Evolutionary conservation across 1,139 yeast species (phyloP).

Genomic region (Pichia sorboxylosa): DNA sequence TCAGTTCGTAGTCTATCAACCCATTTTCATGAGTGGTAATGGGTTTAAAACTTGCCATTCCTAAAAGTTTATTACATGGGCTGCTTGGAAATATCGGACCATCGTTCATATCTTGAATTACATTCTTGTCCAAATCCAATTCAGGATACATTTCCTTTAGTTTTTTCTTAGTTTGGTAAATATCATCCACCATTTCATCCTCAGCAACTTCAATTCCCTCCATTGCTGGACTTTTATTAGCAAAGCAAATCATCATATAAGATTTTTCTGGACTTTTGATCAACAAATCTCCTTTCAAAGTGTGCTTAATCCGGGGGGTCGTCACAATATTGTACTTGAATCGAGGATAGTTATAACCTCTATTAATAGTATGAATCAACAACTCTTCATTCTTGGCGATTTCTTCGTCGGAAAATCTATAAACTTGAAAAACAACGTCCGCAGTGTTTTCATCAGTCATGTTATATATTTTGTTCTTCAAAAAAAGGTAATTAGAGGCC

Average conservation of each 20-base stretch:
- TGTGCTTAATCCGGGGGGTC: constrained; percentile 31
- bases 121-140: constrained; percentile 4
- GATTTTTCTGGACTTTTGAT: constrained; percentile 11
- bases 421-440: constrained; percentile 2
- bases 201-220: constrained; percentile 1
- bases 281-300: constrained; percentile 27
- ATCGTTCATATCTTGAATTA: constrained; percentile 1
- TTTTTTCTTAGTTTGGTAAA: constrained; percentile 21
- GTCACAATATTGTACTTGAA: constrained; percentile 32
- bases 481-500: too few relatives aligned
- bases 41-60: constrained; percentile 36
- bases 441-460: background rate
- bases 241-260: constrained; percentile 13
- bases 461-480: too few relatives aligned
- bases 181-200: constrained; percentile 17
- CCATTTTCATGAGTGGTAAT: constrained; percentile 1
- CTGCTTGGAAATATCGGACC: constrained; percentile 2
- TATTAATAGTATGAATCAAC: constrained; percentile 26
- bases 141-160: constrained; percentile 10
- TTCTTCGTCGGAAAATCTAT: constrained; percentile 5
- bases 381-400: constrained; percentile 9
- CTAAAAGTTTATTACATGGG: constrained; percentile 23
- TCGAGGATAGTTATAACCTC: constrained; percentile 38
- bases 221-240: constrained; percentile 5
- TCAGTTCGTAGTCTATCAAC: constrained; percentile 27